Conservation (phyloP, 495 filamentous ascomycete genomes). For the Lentithecium fluviatile region DNA sequence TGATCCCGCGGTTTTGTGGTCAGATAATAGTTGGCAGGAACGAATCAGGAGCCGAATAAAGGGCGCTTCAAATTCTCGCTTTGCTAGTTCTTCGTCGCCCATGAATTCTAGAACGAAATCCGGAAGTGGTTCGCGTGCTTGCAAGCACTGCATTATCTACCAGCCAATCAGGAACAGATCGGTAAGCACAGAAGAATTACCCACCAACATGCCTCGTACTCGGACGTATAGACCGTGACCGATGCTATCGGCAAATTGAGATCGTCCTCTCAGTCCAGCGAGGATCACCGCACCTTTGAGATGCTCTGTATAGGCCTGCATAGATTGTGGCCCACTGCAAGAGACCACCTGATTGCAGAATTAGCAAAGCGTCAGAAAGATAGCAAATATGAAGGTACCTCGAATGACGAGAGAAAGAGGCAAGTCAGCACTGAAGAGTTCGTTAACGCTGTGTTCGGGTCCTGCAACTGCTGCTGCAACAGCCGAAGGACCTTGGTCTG, state of each 20-base stretch:
- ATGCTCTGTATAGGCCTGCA: conserved; percentile 5
- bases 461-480: conserved; percentile 12
- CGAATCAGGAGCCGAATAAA: conserved; percentile 14
- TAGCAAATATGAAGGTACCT: neutral
- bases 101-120: conserved; percentile 1
- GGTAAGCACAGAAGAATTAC: neutral
- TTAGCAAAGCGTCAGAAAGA: neutral
- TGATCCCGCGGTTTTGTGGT: conserved; percentile 10
- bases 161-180: neutral
- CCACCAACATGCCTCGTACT: conserved; percentile 3
- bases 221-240: conserved; percentile 1
- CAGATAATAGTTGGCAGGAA: conserved; percentile 5
- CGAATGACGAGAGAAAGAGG: conserved; percentile 10
- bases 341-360: conserved; percentile 1
- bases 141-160: conserved; percentile 5
- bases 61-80: conserved; percentile 8
- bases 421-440: conserved; percentile 14
- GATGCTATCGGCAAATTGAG: neutral
- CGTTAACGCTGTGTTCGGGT: neutral
- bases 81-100: conserved; percentile 2
- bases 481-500: conserved; percentile 14
- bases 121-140: conserved; percentile 14
- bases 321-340: conserved; percentile 4
- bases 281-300: conserved; percentile 6
- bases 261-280: neutral